Percentiles rank a stretch among this genome's conserved stretches.
These are phyloP conservation scores for Leccinum solheimii DNA, from an alignment of 1,284 basidiomycete genomes.

Conservation along the genomic window DNA sequence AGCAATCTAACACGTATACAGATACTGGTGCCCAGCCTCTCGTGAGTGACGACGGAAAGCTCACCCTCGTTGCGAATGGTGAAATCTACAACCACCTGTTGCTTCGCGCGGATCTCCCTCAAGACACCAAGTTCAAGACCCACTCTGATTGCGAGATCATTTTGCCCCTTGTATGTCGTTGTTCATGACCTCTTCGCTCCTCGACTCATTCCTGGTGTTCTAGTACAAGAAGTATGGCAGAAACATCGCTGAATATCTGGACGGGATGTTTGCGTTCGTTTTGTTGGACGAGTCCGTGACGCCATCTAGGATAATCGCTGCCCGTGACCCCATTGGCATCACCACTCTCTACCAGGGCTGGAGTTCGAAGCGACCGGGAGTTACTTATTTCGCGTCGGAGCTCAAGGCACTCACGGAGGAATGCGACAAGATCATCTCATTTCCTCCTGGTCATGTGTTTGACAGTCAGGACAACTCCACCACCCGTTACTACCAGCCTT, in stretches of 20 bases:
- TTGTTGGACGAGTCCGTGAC: constrained; percentile 91
- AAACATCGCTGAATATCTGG: constrained; percentile 77
- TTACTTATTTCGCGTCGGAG: constrained; percentile 93
- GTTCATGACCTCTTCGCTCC: neutral
- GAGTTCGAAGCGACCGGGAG: constrained; percentile 82
- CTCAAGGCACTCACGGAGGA: constrained; percentile 92
- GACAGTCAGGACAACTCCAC: constrained; percentile 80
- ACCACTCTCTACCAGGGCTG: constrained; percentile 98
- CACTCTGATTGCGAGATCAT: constrained; percentile 99
- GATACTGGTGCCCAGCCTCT: constrained; percentile 98
- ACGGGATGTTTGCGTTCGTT: constrained; percentile 99
- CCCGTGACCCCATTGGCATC: constrained; percentile 97
- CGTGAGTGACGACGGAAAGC: constrained; percentile 81
- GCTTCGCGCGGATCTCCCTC: constrained; percentile 70
- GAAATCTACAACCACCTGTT: constrained; percentile 98
- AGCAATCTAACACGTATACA: constrained; percentile 36
- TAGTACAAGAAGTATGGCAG: constrained; percentile 87
- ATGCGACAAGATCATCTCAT: constrained; percentile 93
- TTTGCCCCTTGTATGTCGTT: constrained; percentile 73
- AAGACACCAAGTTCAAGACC: constrained; percentile 86
- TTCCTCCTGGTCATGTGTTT: constrained; percentile 97
- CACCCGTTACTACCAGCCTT: constrained; percentile 80
- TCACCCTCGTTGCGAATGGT: constrained; percentile 93
- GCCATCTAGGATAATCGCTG: constrained; percentile 90
- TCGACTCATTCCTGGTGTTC: constrained; percentile 5